Evolutionary conservation across 2,329 filamentous ascomycete species (phyloP).

Genomic region (Tolypocladium inflatum): DNA sequence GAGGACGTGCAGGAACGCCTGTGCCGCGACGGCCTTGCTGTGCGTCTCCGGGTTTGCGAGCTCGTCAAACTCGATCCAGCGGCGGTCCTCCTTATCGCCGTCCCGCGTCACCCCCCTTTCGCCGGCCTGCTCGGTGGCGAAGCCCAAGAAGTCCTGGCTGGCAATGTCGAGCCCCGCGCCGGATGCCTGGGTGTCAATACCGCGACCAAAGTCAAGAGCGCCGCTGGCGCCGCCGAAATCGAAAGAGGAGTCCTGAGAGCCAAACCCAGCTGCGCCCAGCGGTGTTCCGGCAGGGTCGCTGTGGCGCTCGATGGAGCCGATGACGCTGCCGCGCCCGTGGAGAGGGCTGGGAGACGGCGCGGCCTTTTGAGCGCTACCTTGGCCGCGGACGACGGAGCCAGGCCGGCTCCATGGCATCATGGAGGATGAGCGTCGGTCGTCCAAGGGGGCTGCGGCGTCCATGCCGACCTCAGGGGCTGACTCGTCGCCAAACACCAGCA

Average conservation of each 20-base stretch:
- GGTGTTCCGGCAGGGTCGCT: constrained; percentile 30
- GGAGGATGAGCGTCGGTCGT: constrained; percentile 52
- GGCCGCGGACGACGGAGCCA: constrained; percentile 34
- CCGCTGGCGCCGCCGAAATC: constrained; percentile 11
- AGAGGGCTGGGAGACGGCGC: constrained; percentile 25
- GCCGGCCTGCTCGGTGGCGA: constrained; percentile 26
- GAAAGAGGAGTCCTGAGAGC: constrained; percentile 22
- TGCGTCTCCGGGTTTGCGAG: constrained; percentile 50
- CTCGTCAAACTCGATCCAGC: constrained; percentile 56
- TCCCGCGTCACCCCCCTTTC: constrained; percentile 21
- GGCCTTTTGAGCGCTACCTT: constrained; percentile 25
- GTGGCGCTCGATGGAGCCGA: constrained; percentile 34
- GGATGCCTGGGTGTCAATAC: constrained; percentile 20
- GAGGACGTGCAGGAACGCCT: constrained; percentile 68
- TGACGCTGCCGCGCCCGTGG: constrained; percentile 23
- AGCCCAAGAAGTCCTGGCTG: constrained; percentile 35
- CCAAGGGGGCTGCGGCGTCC: constrained; percentile 54
- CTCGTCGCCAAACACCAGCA: constrained; percentile 26
- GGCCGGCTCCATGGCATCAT: constrained; percentile 44
- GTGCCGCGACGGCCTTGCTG: constrained; percentile 56
- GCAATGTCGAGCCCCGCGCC: constrained; percentile 32
- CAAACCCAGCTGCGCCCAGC: constrained; percentile 23
- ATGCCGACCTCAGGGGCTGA: constrained; percentile 57
- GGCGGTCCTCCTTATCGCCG: constrained; percentile 20
- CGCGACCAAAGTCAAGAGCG: constrained; percentile 9